phyloP scores from a whole-genome alignment of 805 yeast genomes.

The Saccharomycopsis fermentans region DNA sequence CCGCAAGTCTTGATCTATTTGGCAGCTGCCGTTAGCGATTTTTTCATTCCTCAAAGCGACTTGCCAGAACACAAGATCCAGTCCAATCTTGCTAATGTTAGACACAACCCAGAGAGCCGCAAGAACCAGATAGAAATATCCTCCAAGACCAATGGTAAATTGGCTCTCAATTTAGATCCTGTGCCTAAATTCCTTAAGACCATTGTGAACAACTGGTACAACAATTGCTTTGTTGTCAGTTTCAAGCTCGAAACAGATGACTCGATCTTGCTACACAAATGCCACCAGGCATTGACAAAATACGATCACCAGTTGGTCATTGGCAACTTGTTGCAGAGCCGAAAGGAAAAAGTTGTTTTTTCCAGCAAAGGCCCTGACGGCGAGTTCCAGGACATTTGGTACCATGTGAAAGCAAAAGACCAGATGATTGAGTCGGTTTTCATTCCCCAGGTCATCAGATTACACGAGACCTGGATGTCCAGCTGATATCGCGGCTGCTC shows the following conservation, averaged over 20 bases:
- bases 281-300: slow-evolving; percentile 66
- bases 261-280: slow-evolving; percentile 59
- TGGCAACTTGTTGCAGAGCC: slow-evolving; percentile 82
- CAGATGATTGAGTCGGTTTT: slow-evolving; percentile 62
- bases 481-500: no score
- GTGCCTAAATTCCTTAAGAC: slow-evolving; percentile 90
- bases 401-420: slow-evolving; percentile 19
- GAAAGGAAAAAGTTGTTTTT: slow-evolving; percentile 82
- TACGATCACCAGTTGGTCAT: slow-evolving; percentile 91
- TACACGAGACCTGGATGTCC: slow-evolving; percentile 57
- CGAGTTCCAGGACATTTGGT: background rate
- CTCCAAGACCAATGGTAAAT: slow-evolving; percentile 41
- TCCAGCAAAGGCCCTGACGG: slow-evolving; percentile 39
- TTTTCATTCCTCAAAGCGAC: slow-evolving; percentile 77
- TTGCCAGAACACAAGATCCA: slow-evolving; percentile 94
- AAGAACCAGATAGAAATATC: slow-evolving; percentile 11
- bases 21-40: slow-evolving; percentile 98
- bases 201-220: slow-evolving; percentile 90
- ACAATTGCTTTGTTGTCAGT: slow-evolving; percentile 85
- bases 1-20: slow-evolving; percentile 64
- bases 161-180: slow-evolving; percentile 81
- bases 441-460: slow-evolving; percentile 61
- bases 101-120: background rate
- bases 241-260: slow-evolving; percentile 90
- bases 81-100: background rate